phyloP scores from a whole-genome alignment of 2,329 filamentous ascomycete species.

The Colletotrichum salicis region DNA sequence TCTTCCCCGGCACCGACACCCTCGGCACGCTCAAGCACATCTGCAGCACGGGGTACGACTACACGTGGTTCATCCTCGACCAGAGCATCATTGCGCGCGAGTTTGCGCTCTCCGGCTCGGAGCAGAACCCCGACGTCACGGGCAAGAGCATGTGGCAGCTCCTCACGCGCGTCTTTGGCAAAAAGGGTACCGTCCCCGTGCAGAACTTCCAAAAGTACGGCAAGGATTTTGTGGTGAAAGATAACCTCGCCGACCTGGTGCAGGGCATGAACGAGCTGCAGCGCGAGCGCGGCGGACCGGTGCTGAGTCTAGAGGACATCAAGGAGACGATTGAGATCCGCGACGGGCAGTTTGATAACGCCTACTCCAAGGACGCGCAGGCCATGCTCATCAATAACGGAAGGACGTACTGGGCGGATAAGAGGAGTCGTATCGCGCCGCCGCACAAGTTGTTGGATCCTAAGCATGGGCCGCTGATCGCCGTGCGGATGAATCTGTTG shows the following conservation, averaged over 20 bases:
- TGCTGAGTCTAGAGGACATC: conserved; percentile 57
- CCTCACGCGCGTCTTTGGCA: conserved; percentile 61
- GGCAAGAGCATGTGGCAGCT: conserved; percentile 65
- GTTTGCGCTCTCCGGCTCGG: conserved; percentile 70
- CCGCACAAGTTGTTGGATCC: conserved; percentile 66
- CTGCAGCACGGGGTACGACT: conserved; percentile 69
- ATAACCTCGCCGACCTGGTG: conserved; percentile 65
- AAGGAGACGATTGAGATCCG: conserved; percentile 61
- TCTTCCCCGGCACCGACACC: conserved; percentile 69
- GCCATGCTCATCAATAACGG: conserved; percentile 70
- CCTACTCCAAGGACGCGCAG: conserved; percentile 69
- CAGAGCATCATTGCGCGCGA: conserved; percentile 69
- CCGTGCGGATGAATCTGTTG: conserved; percentile 68
- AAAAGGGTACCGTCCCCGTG: conserved; percentile 63
- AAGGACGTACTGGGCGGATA: conserved; percentile 66
- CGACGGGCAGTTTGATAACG: conserved; percentile 66
- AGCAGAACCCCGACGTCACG: conserved; percentile 72
- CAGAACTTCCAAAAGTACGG: conserved; percentile 69
- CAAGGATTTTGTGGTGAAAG: conserved; percentile 68
- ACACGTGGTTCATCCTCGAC: conserved; percentile 71
- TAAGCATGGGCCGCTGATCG: conserved; percentile 67
- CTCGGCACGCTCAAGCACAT: conserved; percentile 68
- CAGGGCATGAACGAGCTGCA: conserved; percentile 69
- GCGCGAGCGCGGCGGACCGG: conserved; percentile 55
- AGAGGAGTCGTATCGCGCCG: conserved; percentile 59